Percentiles rank a stretch among this genome's conserved stretches.
phyloP scores from a whole-genome alignment of 2,329 filamentous ascomycete genomes.

The Xylariaceae sp. region DNA sequence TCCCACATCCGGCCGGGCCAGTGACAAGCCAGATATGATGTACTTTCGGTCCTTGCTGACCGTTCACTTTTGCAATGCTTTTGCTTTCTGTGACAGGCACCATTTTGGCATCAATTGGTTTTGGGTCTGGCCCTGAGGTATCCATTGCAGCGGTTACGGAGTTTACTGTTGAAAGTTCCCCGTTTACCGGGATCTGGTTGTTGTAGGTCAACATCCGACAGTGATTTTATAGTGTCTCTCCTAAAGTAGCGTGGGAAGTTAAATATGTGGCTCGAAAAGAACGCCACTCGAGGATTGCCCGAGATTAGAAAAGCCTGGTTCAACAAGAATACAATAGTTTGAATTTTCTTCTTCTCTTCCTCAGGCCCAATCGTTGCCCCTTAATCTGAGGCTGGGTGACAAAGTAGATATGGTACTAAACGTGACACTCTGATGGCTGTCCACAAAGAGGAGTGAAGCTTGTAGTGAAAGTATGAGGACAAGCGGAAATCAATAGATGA shows the following conservation, averaged over 20 bases:
- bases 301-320: no score
- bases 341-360: no score
- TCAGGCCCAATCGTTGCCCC: no score
- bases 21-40: slow-evolving; percentile 84
- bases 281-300: no score
- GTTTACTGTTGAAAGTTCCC: slow-evolving; percentile 43
- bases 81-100: slow-evolving; percentile 40
- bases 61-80: slow-evolving; percentile 35
- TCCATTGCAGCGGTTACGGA: slow-evolving; percentile 39
- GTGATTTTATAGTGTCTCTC: background rate
- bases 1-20: slow-evolving; percentile 79
- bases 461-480: background rate
- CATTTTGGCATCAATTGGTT: slow-evolving; percentile 40
- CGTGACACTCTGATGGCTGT: background rate
- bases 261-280: background rate
- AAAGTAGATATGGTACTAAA: background rate
- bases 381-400: background rate
- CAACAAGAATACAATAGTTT: no score
- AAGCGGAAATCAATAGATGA: no score
- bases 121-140: slow-evolving; percentile 37
- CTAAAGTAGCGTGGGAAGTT: background rate
- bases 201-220: slow-evolving; percentile 58
- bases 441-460: background rate
- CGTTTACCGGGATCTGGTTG: slow-evolving; percentile 51
- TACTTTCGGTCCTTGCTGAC: slow-evolving; percentile 41